Conservation (phyloP, 2,329 filamentous ascomycete species). For the Chaetomiaceae sp. region DNA sequence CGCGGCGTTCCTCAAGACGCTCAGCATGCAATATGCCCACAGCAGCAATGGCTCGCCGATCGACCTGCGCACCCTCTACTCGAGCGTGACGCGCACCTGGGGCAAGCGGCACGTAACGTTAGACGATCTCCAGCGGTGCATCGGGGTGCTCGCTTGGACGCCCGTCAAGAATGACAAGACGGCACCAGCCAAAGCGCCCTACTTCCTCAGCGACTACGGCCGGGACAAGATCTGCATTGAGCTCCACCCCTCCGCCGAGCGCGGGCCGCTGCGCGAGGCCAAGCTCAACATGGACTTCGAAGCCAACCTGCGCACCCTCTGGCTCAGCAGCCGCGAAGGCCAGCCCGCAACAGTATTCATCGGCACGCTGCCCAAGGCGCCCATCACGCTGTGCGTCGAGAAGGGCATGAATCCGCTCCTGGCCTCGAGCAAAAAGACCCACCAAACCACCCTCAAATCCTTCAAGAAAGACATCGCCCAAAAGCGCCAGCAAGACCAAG, state of each 20-base stretch:
- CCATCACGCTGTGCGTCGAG: slow-evolving; percentile 50
- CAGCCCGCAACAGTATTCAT: slow-evolving; percentile 47
- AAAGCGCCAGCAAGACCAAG: slow-evolving; percentile 41
- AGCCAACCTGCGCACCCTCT: slow-evolving; percentile 45
- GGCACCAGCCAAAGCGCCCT: slow-evolving; percentile 33
- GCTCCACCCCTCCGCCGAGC: slow-evolving; percentile 38
- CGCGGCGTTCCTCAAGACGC: slow-evolving; percentile 61
- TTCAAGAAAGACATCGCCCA: slow-evolving; percentile 57
- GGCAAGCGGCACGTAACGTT: slow-evolving; percentile 63
- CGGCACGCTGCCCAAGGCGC: slow-evolving; percentile 50
- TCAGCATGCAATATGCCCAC: slow-evolving; percentile 66
- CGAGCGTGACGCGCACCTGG: slow-evolving; percentile 64
- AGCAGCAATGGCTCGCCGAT: slow-evolving; percentile 59
- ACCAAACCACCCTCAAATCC: slow-evolving; percentile 61
- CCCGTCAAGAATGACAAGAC: slow-evolving; percentile 28
- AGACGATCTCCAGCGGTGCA: slow-evolving; percentile 61
- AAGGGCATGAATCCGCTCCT: too few relatives aligned
- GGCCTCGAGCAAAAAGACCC: background rate
- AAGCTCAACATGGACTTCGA: slow-evolving; percentile 53
- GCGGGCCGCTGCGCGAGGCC: slow-evolving; percentile 45
- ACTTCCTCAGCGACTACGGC: slow-evolving; percentile 42
- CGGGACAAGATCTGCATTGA: slow-evolving; percentile 52
- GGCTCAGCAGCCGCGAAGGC: slow-evolving; percentile 33
- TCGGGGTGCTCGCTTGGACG: slow-evolving; percentile 57
- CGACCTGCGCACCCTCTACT: slow-evolving; percentile 58